These are phyloP conservation scores for Talaromyces islandicus DNA, from an alignment of 2,329 filamentous ascomycete genomes.

Conservation along the genomic window DNA sequence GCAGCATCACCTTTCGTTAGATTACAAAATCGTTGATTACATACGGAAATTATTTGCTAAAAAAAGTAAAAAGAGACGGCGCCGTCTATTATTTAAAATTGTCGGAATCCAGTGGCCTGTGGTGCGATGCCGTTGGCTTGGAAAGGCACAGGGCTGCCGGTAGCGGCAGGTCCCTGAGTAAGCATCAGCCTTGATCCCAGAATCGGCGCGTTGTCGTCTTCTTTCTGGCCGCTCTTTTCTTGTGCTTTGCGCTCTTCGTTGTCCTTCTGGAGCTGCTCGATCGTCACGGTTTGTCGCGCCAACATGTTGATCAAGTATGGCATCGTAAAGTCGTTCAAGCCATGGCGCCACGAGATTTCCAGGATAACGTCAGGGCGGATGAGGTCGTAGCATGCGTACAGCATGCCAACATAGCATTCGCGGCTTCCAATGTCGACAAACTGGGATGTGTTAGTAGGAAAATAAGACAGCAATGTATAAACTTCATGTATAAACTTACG, in stretches of 20 bases:
- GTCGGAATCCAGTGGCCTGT: slow-evolving; percentile 72
- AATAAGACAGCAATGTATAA: slow-evolving; percentile 2
- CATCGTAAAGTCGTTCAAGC: slow-evolving; percentile 96
- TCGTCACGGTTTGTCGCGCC: slow-evolving; percentile 79
- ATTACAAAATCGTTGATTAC: slow-evolving; percentile 13
- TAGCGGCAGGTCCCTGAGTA: slow-evolving; percentile 70
- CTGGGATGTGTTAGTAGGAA: slow-evolving; percentile 47
- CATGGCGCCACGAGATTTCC: slow-evolving; percentile 94
- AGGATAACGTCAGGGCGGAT: slow-evolving; percentile 88
- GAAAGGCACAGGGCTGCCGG: slow-evolving; percentile 59
- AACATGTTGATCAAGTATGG: slow-evolving; percentile 99
- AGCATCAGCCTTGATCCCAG: slow-evolving; percentile 91
- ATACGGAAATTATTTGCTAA: slow-evolving; percentile 7
- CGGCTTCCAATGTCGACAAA: slow-evolving; percentile 99
- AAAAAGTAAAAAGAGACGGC: slow-evolving; percentile 2
- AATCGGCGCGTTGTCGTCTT: slow-evolving; percentile 90
- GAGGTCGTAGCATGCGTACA: slow-evolving; percentile 97
- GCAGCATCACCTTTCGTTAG: slow-evolving; percentile 11
- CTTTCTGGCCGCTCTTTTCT: slow-evolving; percentile 71
- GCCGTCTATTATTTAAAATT: slow-evolving; percentile 38
- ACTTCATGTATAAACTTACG: slow-evolving; percentile 61
- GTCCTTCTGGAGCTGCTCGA: slow-evolving; percentile 82
- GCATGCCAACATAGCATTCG: slow-evolving; percentile 99
- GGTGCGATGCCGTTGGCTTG: slow-evolving; percentile 80
- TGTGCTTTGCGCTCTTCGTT: slow-evolving; percentile 84